Evolutionary conservation across 169 alveolate genomes (phyloP).

Genomic region (Cyclospora cayetanensis): DNA sequence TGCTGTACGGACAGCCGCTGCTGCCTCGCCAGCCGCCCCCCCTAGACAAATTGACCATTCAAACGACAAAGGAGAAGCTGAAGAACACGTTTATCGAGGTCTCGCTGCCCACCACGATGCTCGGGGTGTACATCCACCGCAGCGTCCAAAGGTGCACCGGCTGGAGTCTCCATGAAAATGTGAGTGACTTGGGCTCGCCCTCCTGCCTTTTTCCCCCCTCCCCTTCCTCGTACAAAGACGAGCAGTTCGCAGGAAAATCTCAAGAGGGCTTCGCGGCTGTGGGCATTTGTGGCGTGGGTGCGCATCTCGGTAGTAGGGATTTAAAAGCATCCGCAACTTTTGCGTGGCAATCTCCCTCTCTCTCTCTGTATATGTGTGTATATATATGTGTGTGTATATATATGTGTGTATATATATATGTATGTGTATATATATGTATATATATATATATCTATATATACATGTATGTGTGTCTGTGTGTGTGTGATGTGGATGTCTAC

Average conservation of each 20-base stretch:
- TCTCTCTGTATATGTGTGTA: too few species aligned
- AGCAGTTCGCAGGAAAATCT: too few species aligned
- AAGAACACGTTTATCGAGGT: slow-evolving; percentile 49
- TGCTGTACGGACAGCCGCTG: slow-evolving; percentile 71
- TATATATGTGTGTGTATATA: too few species aligned
- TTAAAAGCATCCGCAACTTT: too few species aligned
- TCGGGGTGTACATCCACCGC: slow-evolving; percentile 69
- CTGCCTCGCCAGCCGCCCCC: slow-evolving; percentile 69
- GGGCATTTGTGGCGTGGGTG: too few species aligned
- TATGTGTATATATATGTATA: too few species aligned
- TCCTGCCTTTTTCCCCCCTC: neutral
- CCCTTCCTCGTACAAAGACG: too few species aligned
- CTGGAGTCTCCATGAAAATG: slow-evolving; percentile 52
- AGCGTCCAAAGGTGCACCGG: slow-evolving; percentile 64
- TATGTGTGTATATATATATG: too few species aligned
- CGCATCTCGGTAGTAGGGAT: too few species aligned
- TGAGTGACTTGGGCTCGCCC: neutral
- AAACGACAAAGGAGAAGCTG: slow-evolving; percentile 63
- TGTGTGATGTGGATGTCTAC: neutral
- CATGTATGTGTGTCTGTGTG: neutral
- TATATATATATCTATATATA: too few species aligned
- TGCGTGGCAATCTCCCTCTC: too few species aligned
- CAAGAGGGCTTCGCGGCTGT: too few species aligned
- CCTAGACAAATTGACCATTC: slow-evolving; percentile 57
- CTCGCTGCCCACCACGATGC: slow-evolving; percentile 65